Conservation (phyloP, 805 yeast species). For the Lipomyces spencermartinsiae region DNA sequence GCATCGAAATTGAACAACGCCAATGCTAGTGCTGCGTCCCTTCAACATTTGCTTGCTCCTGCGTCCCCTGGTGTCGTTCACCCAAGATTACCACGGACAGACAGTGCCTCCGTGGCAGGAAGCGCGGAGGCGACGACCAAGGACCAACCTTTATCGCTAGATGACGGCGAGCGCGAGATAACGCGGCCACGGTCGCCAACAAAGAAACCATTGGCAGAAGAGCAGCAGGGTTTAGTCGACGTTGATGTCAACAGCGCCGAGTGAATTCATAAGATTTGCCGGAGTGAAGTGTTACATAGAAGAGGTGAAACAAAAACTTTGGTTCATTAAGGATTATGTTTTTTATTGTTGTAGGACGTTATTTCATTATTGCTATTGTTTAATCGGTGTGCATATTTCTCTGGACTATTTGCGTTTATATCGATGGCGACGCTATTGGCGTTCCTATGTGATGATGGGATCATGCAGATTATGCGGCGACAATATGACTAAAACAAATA, state of each 20-base stretch:
- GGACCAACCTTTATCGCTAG: background rate
- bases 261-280: background rate
- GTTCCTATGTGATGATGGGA: background rate
- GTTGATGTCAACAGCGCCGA: conserved; percentile 1
- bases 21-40: conserved; percentile 16
- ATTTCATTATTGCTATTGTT: background rate
- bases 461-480: background rate
- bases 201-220: background rate
- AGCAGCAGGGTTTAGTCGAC: background rate
- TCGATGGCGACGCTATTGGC: background rate
- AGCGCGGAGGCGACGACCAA: conserved; percentile 1
- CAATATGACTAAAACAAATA: background rate
- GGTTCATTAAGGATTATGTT: background rate
- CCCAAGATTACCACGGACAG: conserved; percentile 29
- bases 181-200: background rate
- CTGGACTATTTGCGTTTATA: background rate
- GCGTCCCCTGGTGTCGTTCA: conserved; percentile 24
- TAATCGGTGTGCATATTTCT: background rate
- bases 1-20: conserved; percentile 4
- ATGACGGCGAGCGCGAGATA: background rate
- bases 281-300: background rate
- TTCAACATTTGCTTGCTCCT: conserved; percentile 18
- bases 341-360: background rate
- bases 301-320: background rate
- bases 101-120: background rate